Evolutionary conservation across 495 filamentous ascomycete genomes (phyloP).

Genomic region (Bathelium albidoporum): DNA sequence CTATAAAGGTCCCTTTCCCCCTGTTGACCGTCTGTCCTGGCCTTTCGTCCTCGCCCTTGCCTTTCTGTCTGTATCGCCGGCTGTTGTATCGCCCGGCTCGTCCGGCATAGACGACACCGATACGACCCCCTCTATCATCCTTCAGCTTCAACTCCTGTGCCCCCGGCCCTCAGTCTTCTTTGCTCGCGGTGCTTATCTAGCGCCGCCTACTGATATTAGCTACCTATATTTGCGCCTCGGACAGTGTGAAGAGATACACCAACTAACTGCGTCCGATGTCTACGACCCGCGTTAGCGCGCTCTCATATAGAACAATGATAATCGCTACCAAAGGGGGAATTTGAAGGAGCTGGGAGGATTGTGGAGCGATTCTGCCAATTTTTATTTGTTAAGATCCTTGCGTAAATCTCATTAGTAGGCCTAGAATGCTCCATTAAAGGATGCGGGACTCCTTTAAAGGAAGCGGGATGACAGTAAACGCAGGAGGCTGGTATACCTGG

Average conservation of each 20-base stretch:
- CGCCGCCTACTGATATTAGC: neutral
- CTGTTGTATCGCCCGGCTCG: neutral
- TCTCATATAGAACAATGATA: neutral
- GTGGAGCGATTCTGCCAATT: neutral
- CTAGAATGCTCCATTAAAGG: neutral
- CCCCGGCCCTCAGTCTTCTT: neutral
- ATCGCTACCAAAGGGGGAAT: neutral
- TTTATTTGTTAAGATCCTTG: neutral
- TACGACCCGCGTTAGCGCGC: neutral
- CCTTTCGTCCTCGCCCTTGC: neutral
- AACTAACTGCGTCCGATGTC: neutral
- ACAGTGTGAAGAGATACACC: neutral
- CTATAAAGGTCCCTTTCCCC: neutral
- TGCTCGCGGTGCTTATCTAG: neutral
- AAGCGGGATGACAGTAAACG: neutral
- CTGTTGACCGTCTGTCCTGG: neutral
- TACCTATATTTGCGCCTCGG: neutral
- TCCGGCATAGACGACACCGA: neutral
- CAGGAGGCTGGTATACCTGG: neutral
- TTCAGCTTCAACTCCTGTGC: neutral
- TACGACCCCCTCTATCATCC: neutral
- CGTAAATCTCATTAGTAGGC: neutral
- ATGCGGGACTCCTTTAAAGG: neutral
- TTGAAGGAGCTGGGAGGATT: neutral
- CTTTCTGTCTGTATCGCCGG: neutral